These are phyloP conservation scores for Dimargaris cristalligena DNA, from an alignment of 192 early-diverging fungal species.

Conservation along the genomic window DNA sequence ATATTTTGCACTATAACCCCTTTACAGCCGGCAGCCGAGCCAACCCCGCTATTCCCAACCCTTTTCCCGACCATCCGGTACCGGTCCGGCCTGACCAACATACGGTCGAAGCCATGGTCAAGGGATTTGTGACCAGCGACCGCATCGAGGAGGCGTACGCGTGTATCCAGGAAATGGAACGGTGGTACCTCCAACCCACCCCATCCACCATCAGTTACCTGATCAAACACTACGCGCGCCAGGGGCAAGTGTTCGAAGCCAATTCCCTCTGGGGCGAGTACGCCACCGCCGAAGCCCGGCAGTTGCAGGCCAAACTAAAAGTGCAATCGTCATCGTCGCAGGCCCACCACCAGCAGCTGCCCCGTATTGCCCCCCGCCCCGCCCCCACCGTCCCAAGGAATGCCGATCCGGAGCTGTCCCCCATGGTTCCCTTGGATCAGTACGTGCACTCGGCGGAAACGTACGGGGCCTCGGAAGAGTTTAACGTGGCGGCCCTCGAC, in stretches of 20 bases:
- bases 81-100: not conserved
- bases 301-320: not conserved
- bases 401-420: too few species aligned
- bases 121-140: not conserved
- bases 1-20: not conserved
- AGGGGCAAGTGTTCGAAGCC: not conserved
- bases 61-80: not conserved
- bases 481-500: too few species aligned
- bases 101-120: not conserved
- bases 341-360: too few species aligned
- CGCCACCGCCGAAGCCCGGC: not conserved
- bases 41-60: not conserved
- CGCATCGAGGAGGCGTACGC: not conserved
- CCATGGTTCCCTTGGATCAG: too few species aligned
- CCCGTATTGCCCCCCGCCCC: too few species aligned
- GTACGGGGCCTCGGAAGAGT: too few species aligned
- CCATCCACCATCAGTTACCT: not conserved
- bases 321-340: too few species aligned
- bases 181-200: not conserved
- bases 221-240: conserved; percentile 2
- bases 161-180: not conserved
- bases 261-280: not conserved
- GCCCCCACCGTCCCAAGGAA: too few species aligned
- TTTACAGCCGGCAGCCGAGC: not conserved
- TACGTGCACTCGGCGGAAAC: too few species aligned